Percentiles rank a stretch among this genome's conserved stretches.
Conservation (phyloP, 176 grass and related monocot genomes). For the Typha latifolia region DNA sequence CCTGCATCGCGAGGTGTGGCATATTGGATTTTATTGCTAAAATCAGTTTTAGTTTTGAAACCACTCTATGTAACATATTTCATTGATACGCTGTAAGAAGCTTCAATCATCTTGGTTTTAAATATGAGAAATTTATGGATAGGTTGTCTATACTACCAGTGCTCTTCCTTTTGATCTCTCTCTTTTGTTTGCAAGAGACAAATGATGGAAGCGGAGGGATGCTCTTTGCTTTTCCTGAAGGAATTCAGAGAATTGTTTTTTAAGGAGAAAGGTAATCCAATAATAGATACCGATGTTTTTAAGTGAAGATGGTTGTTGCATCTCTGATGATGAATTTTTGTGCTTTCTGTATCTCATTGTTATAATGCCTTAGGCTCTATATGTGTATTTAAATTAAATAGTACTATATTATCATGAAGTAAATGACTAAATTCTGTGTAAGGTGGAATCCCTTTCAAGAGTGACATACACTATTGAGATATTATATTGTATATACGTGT, state of each 20-base stretch:
- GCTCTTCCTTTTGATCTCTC: conserved; percentile 2
- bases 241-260: neutral
- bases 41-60: conserved; percentile 5
- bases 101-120: neutral
- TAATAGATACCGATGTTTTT: neutral
- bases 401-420: too few relatives aligned
- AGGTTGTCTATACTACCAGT: conserved; percentile 1
- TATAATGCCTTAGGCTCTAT: neutral
- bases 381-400: too few relatives aligned
- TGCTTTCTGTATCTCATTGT: neutral
- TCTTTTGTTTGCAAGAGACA: conserved; percentile 6
- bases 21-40: conserved; percentile 20
- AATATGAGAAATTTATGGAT: conserved; percentile 5
- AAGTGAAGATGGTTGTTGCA: neutral
- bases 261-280: neutral
- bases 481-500: too few relatives aligned
- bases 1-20: conserved; percentile 51
- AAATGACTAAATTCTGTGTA: too few relatives aligned
- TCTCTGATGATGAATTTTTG: neutral
- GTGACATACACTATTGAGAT: too few relatives aligned
- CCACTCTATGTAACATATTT: conserved; percentile 1
- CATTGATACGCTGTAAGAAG: neutral
- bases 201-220: conserved; percentile 5
- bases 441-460: too few relatives aligned
- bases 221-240: neutral